phyloP scores from a whole-genome alignment of 257 asterid species.

The Solanum sitiens region DNA sequence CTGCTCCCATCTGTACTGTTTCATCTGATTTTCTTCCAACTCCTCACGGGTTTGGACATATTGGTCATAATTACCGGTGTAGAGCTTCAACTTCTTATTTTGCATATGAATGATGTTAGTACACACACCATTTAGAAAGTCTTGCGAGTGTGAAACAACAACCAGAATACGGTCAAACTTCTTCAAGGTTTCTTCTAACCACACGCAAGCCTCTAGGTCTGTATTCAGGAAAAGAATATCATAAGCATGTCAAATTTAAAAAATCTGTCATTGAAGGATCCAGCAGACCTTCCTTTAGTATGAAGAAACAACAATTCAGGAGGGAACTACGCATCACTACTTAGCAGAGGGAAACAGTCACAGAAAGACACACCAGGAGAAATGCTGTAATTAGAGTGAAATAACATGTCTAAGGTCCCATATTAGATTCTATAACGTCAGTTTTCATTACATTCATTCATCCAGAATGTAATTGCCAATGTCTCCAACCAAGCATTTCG shows the following conservation, averaged over 20 bases:
- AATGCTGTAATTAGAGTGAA: background rate
- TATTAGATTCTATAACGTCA: background rate
- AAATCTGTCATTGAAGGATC: background rate
- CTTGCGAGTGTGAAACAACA: constrained; percentile 97
- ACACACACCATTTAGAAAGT: constrained; percentile 93
- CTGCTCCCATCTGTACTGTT: constrained; percentile 96
- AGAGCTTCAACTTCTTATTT: constrained; percentile 61
- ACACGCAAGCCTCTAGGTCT: constrained; percentile 97
- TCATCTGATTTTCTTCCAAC: constrained; percentile 97
- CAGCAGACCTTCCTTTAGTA: background rate
- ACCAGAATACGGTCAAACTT: constrained; percentile 85
- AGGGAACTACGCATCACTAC: background rate
- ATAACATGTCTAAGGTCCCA: background rate
- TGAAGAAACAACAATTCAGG: background rate
- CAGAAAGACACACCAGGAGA: background rate
- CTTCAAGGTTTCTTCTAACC: constrained; percentile 91
- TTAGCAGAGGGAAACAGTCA: background rate
- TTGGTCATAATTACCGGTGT: constrained; percentile 87
- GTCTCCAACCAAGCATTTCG: background rate
- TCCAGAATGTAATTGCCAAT: background rate
- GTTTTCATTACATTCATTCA: background rate
- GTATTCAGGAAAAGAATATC: background rate
- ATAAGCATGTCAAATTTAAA: background rate
- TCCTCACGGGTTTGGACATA: constrained; percentile 89
- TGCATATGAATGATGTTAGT: constrained; percentile 98